phyloP scores from a whole-genome alignment of 2,329 filamentous ascomycete species.

The Emergomyces africanus region DNA sequence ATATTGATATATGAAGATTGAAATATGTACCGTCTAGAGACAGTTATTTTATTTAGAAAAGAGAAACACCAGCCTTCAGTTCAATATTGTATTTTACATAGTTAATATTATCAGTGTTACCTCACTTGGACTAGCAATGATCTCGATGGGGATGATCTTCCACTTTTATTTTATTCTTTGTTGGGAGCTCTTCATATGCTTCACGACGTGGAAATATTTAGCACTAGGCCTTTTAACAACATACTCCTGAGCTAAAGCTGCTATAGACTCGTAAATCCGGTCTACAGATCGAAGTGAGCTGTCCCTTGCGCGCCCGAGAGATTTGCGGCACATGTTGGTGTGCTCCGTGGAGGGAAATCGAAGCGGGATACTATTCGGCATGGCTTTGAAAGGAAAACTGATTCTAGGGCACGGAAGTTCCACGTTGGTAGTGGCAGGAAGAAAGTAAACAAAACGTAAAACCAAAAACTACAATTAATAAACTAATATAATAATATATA shows the following conservation, averaged over 20 bases:
- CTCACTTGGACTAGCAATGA: too few species aligned
- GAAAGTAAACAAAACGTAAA: background rate
- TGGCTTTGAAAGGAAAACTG: slow-evolving; percentile 3
- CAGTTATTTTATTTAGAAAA: background rate
- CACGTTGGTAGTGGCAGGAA: background rate
- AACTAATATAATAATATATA: background rate
- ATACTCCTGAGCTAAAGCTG: slow-evolving; percentile 11
- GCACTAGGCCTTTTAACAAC: slow-evolving; percentile 11
- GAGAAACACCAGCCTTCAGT: background rate
- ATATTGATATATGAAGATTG: background rate
- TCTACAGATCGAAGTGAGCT: slow-evolving; percentile 15
- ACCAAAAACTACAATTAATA: background rate
- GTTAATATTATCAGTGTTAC: too few species aligned
- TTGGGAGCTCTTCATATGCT: too few species aligned
- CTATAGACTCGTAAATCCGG: slow-evolving; percentile 15
- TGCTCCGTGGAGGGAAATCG: background rate
- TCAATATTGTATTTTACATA: background rate
- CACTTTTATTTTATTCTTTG: too few species aligned
- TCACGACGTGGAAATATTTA: slow-evolving; percentile 17
- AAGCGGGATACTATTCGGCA: slow-evolving; percentile 4
- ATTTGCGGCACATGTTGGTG: slow-evolving; percentile 7
- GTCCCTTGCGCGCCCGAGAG: slow-evolving; percentile 14
- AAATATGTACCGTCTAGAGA: background rate
- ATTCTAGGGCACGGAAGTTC: slow-evolving; percentile 11
- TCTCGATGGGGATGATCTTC: too few species aligned